Evolutionary conservation across 768 basidiomycete species (phyloP).

Genomic region (Leccinum pellstonianum): DNA sequence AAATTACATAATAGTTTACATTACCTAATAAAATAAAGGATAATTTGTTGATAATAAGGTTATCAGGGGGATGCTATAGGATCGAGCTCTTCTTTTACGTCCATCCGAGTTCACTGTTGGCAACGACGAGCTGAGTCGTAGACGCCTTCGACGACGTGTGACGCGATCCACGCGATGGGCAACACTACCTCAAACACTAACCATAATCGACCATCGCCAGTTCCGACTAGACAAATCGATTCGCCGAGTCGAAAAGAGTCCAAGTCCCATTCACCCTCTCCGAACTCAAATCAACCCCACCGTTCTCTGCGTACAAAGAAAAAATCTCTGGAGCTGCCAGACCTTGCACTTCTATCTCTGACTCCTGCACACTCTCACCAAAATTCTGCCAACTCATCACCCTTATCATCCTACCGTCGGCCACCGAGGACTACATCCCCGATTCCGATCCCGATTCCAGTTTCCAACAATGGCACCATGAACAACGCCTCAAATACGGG

Average conservation of each 20-base stretch:
- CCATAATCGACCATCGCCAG: conserved; percentile 29
- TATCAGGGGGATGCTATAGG: conserved; percentile 21
- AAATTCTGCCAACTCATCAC: conserved; percentile 39
- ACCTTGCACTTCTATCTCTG: conserved; percentile 55
- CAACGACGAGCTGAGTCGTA: conserved; percentile 17
- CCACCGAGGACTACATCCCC: conserved; percentile 44
- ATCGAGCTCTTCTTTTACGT: conserved; percentile 33
- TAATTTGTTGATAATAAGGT: conserved; percentile 21
- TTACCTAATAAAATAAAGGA: conserved; percentile 8
- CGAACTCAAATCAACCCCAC: conserved; percentile 47
- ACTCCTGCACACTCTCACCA: conserved; percentile 41
- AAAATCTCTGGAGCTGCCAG: conserved; percentile 73
- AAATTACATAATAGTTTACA: not conserved
- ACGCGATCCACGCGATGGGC: conserved; percentile 32
- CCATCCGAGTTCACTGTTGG: conserved; percentile 27
- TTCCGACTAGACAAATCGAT: conserved; percentile 28
- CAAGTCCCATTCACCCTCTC: conserved; percentile 38
- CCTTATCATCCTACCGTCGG: conserved; percentile 41
- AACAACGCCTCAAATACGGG: conserved; percentile 36
- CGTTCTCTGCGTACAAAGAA: conserved; percentile 66
- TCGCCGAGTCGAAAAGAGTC: conserved; percentile 15
- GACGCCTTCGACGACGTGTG: conserved; percentile 16
- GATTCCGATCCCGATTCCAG: conserved; percentile 47
- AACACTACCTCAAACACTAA: conserved; percentile 33
- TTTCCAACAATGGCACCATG: conserved; percentile 37